These are phyloP conservation scores for Pelargonium myrrhifolium DNA, from an alignment of 441 rosid species.

Conservation along the genomic window DNA sequence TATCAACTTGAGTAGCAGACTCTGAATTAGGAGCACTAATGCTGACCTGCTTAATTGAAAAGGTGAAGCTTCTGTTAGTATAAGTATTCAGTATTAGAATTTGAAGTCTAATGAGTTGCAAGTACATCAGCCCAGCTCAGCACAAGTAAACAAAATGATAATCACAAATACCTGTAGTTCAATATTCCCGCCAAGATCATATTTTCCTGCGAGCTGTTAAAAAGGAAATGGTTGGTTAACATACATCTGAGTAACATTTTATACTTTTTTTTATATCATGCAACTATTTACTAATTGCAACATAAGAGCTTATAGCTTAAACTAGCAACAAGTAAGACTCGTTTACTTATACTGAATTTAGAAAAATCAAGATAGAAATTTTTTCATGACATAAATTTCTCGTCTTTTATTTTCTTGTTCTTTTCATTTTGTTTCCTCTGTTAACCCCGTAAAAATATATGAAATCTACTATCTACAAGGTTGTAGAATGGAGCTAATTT, in stretches of 20 bases:
- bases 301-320: background rate
- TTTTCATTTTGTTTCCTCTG: too few species aligned
- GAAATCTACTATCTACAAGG: constrained; percentile 3
- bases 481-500: background rate
- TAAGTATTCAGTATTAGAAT: constrained; percentile 1
- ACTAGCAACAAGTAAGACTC: background rate
- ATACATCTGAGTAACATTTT: constrained; percentile 8
- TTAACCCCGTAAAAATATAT: too few species aligned
- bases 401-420: too few species aligned
- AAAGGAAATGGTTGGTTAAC: constrained; percentile 28
- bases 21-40: constrained; percentile 39
- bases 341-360: background rate
- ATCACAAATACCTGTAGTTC: constrained; percentile 60
- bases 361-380: too few species aligned
- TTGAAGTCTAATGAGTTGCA: constrained; percentile 7
- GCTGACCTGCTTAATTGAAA: constrained; percentile 52
- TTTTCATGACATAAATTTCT: too few species aligned
- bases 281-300: background rate
- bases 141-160: constrained; percentile 6
- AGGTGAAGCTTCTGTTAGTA: constrained; percentile 18
- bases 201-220: constrained; percentile 59
- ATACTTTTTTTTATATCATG: background rate
- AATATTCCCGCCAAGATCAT: constrained; percentile 62
- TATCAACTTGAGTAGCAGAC: constrained; percentile 38
- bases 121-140: constrained; percentile 12